A percentile compares a stretch with the other conserved stretches of the same genome.
These are phyloP conservation scores for Botrytis byssoidea DNA, from an alignment of 2,329 filamentous ascomycete genomes.

Conservation along the genomic window DNA sequence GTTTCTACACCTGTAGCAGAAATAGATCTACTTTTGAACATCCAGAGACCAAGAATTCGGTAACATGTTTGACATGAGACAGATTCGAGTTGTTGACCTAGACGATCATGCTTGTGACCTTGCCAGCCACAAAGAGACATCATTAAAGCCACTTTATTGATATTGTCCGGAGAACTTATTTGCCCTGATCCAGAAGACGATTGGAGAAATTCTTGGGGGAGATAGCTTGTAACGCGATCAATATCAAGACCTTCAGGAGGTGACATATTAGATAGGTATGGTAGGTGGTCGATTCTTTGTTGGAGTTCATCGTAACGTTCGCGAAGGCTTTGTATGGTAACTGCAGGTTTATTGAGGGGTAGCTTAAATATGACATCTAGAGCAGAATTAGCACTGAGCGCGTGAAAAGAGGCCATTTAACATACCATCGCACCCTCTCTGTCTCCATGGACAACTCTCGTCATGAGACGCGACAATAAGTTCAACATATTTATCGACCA, in stretches of 20 bases:
- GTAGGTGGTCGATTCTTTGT: constrained; percentile 53
- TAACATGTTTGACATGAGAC: constrained; percentile 78
- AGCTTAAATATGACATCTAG: constrained; percentile 59
- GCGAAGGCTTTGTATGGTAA: constrained; percentile 57
- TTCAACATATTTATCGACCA: constrained; percentile 74
- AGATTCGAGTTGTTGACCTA: constrained; percentile 42
- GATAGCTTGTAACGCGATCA: constrained; percentile 49
- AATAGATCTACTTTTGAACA: constrained; percentile 77
- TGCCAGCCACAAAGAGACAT: constrained; percentile 77
- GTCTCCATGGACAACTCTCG: constrained; percentile 82
- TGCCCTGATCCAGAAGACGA: neutral
- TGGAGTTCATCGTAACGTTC: constrained; percentile 65
- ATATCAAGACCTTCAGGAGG: constrained; percentile 51
- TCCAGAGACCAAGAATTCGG: constrained; percentile 86
- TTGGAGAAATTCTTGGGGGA: constrained; percentile 51
- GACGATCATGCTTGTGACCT: constrained; percentile 42
- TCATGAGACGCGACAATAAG: constrained; percentile 74
- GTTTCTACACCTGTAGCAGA: constrained; percentile 52
- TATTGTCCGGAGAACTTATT: constrained; percentile 25
- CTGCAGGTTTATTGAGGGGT: constrained; percentile 60
- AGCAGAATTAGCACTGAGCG: constrained; percentile 17
- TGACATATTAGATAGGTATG: constrained; percentile 61
- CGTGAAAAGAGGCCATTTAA: constrained; percentile 35
- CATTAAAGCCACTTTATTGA: constrained; percentile 63
- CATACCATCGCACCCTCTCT: constrained; percentile 80